Evolutionary conservation across 2,329 filamentous ascomycete genomes (phyloP).

Genomic region (Aspergillus ochraceus): DNA sequence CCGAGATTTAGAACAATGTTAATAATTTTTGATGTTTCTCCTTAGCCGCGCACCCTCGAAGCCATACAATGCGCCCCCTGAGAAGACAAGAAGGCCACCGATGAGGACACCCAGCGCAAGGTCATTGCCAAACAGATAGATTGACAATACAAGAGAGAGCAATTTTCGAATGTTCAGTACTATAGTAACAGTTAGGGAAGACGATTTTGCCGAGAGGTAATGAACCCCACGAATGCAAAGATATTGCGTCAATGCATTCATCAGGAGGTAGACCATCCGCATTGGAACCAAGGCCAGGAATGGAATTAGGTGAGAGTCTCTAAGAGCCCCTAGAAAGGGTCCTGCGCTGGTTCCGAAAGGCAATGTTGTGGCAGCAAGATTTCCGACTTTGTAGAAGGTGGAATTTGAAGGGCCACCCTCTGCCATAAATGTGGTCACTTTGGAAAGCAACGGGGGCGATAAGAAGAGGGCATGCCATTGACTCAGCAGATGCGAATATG

Average conservation of each 20-base stretch:
- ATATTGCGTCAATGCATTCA: slow-evolving; percentile 80
- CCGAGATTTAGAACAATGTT: background rate
- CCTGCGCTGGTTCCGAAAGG: background rate
- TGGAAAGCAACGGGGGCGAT: slow-evolving; percentile 34
- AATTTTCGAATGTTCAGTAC: slow-evolving; percentile 94
- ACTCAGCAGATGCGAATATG: slow-evolving; percentile 33
- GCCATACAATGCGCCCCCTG: slow-evolving; percentile 86
- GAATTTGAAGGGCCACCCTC: background rate
- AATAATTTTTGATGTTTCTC: slow-evolving; percentile 24
- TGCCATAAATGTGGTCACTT: slow-evolving; percentile 8
- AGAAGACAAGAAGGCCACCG: slow-evolving; percentile 84
- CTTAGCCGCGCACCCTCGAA: slow-evolving; percentile 58
- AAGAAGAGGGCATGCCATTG: slow-evolving; percentile 38
- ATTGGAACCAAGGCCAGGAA: slow-evolving; percentile 32
- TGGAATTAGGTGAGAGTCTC: slow-evolving; percentile 12
- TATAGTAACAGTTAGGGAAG: slow-evolving; percentile 92
- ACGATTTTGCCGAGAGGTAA: slow-evolving; percentile 81
- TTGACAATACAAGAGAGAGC: slow-evolving; percentile 84
- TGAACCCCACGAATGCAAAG: slow-evolving; percentile 96
- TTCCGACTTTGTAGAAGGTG: background rate
- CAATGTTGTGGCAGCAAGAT: background rate
- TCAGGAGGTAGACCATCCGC: slow-evolving; percentile 39
- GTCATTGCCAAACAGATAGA: slow-evolving; percentile 89
- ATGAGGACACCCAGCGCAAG: slow-evolving; percentile 74
- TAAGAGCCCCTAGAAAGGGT: background rate